phyloP scores from a whole-genome alignment of 768 basidiomycete species.

The Naganishia onofrii region DNA sequence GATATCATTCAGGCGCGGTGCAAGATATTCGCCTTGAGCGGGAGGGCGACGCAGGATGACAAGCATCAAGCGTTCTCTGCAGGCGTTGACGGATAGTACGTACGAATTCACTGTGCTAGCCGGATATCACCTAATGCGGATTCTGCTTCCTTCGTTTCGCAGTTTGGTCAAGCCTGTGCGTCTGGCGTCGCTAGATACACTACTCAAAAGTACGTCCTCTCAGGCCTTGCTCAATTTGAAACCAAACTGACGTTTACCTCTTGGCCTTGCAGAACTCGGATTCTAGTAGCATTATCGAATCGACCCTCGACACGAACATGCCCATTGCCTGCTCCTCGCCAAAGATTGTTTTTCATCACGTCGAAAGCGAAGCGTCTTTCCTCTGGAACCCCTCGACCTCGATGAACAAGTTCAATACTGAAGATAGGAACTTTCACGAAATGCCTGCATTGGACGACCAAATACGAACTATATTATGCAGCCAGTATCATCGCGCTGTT shows the following conservation, averaged over 20 bases:
- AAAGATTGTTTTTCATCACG: not conserved
- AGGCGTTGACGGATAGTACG: slow-evolving; percentile 93
- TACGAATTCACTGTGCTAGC: slow-evolving; percentile 37
- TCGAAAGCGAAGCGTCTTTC: too few species aligned
- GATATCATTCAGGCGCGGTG: slow-evolving; percentile 23
- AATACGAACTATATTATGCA: too few species aligned
- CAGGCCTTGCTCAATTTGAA: not conserved
- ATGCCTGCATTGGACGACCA: too few species aligned
- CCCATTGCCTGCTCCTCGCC: not conserved
- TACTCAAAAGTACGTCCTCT: slow-evolving; percentile 42
- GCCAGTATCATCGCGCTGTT: too few species aligned
- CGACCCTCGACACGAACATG: not conserved
- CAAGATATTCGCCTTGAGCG: slow-evolving; percentile 80
- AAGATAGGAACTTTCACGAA: too few species aligned
- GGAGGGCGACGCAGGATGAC: slow-evolving; percentile 89
- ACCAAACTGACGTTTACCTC: not conserved
- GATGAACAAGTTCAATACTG: too few species aligned
- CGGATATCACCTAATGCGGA: slow-evolving; percentile 20
- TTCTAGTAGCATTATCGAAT: slow-evolving; percentile 1
- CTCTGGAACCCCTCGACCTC: not conserved
- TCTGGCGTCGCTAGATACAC: slow-evolving; percentile 74
- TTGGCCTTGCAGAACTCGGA: slow-evolving; percentile 20
- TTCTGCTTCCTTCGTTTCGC: slow-evolving; percentile 22
- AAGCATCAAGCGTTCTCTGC: slow-evolving; percentile 86
- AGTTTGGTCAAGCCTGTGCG: slow-evolving; percentile 93